Percentiles rank a stretch among this genome's conserved stretches.
Evolutionary conservation across 306 rosid species (phyloP).

Genomic region (Casuarina cunninghamiana): DNA sequence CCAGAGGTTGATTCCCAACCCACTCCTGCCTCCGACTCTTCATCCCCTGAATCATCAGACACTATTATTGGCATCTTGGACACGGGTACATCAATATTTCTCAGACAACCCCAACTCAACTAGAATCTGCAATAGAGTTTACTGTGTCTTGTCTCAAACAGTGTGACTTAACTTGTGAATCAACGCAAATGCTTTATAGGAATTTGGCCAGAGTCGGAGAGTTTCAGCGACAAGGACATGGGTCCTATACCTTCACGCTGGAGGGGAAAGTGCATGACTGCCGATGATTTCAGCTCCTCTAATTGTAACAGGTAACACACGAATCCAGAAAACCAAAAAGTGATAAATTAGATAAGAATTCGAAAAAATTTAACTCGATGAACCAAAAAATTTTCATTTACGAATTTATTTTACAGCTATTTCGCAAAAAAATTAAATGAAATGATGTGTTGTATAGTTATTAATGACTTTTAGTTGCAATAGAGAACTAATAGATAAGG

Average conservation of each 20-base stretch:
- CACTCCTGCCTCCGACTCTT: conserved; percentile 6
- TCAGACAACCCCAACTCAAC: too few species aligned
- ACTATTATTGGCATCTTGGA: conserved; percentile 65
- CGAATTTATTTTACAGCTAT: too few species aligned
- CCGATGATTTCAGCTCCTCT: conserved; percentile 58
- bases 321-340: too few species aligned
- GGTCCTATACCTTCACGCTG: conserved; percentile 61
- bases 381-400: too few species aligned
- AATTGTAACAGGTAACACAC: conserved; percentile 60
- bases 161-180: background rate
- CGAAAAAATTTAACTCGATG: too few species aligned
- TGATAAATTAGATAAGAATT: too few species aligned
- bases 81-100: conserved; percentile 41
- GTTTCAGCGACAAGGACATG: conserved; percentile 63
- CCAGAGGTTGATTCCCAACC: conserved; percentile 39
- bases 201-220: conserved; percentile 81
- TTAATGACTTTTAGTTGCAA: too few species aligned
- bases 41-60: conserved; percentile 37
- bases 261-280: conserved; percentile 76
- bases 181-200: conserved; percentile 29
- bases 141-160: background rate
- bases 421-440: too few species aligned
- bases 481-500: background rate
- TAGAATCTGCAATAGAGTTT: too few species aligned
- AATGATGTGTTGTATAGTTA: too few species aligned